Conservation (phyloP, 2,329 filamentous ascomycete genomes). For the Fusarium dimerum region DNA sequence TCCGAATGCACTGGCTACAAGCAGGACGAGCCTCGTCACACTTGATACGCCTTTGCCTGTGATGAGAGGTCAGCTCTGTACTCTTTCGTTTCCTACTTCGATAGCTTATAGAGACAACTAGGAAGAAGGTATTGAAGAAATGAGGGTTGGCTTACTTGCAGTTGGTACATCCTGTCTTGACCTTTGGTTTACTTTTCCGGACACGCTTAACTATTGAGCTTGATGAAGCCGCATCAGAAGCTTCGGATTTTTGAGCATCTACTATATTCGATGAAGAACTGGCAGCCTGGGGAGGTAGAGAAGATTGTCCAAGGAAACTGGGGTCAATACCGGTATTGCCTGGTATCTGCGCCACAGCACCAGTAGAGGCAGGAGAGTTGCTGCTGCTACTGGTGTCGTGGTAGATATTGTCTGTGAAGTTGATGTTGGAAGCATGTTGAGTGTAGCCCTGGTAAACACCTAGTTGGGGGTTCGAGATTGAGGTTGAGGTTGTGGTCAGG, state of each 20-base stretch:
- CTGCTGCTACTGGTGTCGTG: constrained; percentile 21
- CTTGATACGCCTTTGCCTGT: constrained; percentile 62
- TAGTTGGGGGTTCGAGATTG: too few species aligned
- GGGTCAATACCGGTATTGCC: constrained; percentile 5
- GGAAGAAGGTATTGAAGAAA: not conserved
- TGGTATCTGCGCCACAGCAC: constrained; percentile 15
- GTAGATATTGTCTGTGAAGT: constrained; percentile 12
- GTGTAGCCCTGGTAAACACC: too few species aligned
- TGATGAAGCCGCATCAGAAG: constrained; percentile 1
- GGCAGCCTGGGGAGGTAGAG: constrained; percentile 5
- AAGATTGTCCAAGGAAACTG: constrained; percentile 6
- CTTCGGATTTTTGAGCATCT: constrained; percentile 4
- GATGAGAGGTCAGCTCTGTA: constrained; percentile 20
- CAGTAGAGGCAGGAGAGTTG: constrained; percentile 18
- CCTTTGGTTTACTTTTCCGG: constrained; percentile 59
- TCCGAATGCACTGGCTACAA: constrained; percentile 61
- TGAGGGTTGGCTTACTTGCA: constrained; percentile 62
- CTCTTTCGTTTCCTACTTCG: constrained; percentile 6
- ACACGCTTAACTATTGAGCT: constrained; percentile 40
- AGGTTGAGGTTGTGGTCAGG: too few species aligned
- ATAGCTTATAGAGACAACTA: constrained; percentile 1
- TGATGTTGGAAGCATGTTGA: constrained; percentile 2
- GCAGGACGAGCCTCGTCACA: constrained; percentile 65
- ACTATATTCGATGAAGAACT: constrained; percentile 6
- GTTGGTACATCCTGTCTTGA: constrained; percentile 66